phyloP scores from a whole-genome alignment of 805 yeast species.

The Cyberlindnera euphorbiae region DNA sequence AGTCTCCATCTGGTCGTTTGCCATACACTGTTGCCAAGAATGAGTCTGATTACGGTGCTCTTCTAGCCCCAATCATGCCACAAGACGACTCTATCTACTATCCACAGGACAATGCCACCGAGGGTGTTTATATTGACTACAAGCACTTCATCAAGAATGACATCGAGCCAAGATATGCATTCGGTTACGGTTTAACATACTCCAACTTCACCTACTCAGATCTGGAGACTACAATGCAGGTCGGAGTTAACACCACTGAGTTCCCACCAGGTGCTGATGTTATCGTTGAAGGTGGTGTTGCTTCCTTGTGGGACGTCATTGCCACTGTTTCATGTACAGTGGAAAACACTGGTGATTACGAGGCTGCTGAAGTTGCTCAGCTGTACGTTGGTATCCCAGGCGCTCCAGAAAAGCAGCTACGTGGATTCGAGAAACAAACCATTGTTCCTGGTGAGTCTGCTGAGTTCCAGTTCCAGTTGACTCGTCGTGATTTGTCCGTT shows the following conservation, averaged over 20 bases:
- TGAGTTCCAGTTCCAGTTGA: constrained; percentile 1
- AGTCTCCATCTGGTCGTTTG: constrained; percentile 10
- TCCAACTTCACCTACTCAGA: constrained; percentile 32
- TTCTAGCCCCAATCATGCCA: constrained; percentile 2
- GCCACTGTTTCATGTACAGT: too few species aligned
- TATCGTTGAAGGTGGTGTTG: constrained; percentile 9
- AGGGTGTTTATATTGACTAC: constrained; percentile 42
- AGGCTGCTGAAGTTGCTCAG: constrained; percentile 21
- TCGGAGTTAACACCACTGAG: constrained; percentile 15
- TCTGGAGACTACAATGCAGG: constrained; percentile 27
- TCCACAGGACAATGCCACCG: constrained; percentile 24
- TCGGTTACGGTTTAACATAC: constrained; percentile 57
- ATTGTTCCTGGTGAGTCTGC: constrained; percentile 2
- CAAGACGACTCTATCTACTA: constrained; percentile 26
- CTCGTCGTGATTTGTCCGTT: constrained; percentile 5
- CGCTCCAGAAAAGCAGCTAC: constrained; percentile 1
- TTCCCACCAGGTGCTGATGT: constrained; percentile 3
- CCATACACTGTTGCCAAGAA: constrained; percentile 11
- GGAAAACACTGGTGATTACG: neutral
- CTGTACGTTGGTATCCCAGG: constrained; percentile 4
- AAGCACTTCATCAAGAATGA: constrained; percentile 48
- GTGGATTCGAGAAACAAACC: constrained; percentile 2
- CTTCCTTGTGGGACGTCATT: constrained; percentile 7
- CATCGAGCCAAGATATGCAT: constrained; percentile 49
- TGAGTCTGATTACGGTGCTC: constrained; percentile 5